These are phyloP conservation scores for Fusarium dimerum DNA, from an alignment of 2,329 filamentous ascomycete genomes.

Conservation along the genomic window DNA sequence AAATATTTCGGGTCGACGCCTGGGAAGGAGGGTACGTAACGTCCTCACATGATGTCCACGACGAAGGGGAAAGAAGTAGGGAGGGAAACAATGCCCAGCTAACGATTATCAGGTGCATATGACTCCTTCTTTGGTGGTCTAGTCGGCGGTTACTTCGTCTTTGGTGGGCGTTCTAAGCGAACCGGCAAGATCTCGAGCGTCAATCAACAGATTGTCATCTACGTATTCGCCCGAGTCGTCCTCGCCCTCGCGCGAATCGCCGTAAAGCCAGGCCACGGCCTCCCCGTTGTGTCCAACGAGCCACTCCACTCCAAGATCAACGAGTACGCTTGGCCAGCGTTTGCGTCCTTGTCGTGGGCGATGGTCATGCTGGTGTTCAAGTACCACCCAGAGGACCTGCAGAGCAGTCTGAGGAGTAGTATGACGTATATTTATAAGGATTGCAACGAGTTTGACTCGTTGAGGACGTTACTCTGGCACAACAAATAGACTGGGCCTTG, in stretches of 20 bases:
- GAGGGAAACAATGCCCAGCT: not conserved
- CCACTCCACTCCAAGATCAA: conserved; percentile 52
- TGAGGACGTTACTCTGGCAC: conserved; percentile 83
- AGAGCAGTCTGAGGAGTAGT: conserved; percentile 86
- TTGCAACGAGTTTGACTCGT: conserved; percentile 84
- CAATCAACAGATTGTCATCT: conserved; percentile 97
- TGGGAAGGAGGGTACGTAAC: conserved; percentile 56
- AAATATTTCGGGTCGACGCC: conserved; percentile 60
- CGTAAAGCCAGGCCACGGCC: conserved; percentile 62
- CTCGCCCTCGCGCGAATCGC: conserved; percentile 82
- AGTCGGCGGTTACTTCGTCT: conserved; percentile 88
- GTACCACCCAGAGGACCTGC: conserved; percentile 87
- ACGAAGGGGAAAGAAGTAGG: not conserved
- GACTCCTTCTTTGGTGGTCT: conserved; percentile 87
- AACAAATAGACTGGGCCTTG: conserved; percentile 58
- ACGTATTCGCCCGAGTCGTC: conserved; percentile 90
- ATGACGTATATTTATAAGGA: conserved; percentile 98
- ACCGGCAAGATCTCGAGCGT: conserved; percentile 73
- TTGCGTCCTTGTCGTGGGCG: conserved; percentile 89
- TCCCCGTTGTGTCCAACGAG: conserved; percentile 53
- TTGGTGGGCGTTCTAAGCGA: conserved; percentile 67
- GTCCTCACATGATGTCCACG: conserved; percentile 24
- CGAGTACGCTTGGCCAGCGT: conserved; percentile 85
- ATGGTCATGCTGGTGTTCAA: conserved; percentile 94
- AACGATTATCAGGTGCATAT: conserved; percentile 55